These are phyloP conservation scores for Blastocystis sp. DNA, from an alignment of 352 stramenopile species.

Conservation along the genomic window DNA sequence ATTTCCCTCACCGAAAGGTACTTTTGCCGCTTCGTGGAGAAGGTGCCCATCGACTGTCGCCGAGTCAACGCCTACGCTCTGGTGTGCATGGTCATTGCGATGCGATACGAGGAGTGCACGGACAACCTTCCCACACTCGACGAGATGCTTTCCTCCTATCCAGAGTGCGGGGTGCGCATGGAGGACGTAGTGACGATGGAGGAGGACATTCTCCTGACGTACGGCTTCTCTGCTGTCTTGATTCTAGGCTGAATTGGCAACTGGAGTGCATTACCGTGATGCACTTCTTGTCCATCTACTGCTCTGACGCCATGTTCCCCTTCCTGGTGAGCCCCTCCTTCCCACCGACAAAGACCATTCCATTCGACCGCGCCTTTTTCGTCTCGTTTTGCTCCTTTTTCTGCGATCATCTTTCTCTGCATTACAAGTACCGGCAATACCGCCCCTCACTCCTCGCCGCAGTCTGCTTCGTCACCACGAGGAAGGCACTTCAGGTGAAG, in stretches of 20 bases:
- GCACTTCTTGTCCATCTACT: slow-evolving; percentile 44
- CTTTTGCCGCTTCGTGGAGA: slow-evolving; percentile 50
- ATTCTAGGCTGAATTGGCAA: slow-evolving; percentile 29
- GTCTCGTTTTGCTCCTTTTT: slow-evolving; percentile 32
- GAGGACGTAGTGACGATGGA: slow-evolving; percentile 21
- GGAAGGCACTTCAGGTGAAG: neutral
- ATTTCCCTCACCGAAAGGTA: slow-evolving; percentile 10
- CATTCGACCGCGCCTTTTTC: neutral
- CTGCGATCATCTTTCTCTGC: slow-evolving; percentile 1
- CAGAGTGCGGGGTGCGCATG: neutral
- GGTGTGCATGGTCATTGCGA: slow-evolving; percentile 39
- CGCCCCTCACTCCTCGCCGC: slow-evolving; percentile 2
- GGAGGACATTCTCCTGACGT: slow-evolving; percentile 10
- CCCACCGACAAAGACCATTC: neutral
- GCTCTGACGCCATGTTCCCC: neutral
- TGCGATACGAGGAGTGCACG: slow-evolving; percentile 4
- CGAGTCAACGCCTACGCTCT: neutral
- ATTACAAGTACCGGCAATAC: slow-evolving; percentile 43
- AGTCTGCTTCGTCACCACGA: neutral
- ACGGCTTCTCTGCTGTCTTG: neutral
- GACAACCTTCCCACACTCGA: neutral
- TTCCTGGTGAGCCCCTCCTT: neutral
- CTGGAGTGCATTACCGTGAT: neutral
- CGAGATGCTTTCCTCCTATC: neutral
- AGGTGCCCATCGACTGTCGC: neutral